A percentile compares a stretch with the other conserved stretches of the same genome.
Evolutionary conservation across 164 flowering plant species (phyloP).

Genomic region (Liriodendron chinense): DNA sequence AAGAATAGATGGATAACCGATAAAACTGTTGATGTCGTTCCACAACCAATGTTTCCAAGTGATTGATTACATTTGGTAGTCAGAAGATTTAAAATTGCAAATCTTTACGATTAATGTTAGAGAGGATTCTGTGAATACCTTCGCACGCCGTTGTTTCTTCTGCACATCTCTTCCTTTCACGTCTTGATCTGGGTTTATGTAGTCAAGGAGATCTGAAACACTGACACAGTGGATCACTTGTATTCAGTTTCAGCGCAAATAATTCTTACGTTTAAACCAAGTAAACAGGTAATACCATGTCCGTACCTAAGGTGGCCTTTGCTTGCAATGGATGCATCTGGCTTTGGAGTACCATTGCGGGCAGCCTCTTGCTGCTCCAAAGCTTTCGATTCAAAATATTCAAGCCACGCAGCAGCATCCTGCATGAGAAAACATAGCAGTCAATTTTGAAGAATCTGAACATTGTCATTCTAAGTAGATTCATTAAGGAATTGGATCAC

Average conservation of each 20-base stretch:
- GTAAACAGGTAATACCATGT: constrained; percentile 34
- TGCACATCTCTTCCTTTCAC: constrained; percentile 54
- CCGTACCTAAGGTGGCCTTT: constrained; percentile 95
- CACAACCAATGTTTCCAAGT: not conserved
- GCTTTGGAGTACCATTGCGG: constrained; percentile 78
- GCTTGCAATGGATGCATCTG: constrained; percentile 88
- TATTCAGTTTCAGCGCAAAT: constrained; percentile 12
- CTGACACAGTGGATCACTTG: constrained; percentile 45
- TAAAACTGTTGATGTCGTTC: not conserved
- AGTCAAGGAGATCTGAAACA: constrained; percentile 94
- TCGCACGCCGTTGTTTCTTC: constrained; percentile 61
- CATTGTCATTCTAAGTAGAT: not conserved
- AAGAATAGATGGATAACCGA: not conserved
- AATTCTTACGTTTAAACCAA: constrained; percentile 13
- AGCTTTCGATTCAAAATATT: constrained; percentile 84
- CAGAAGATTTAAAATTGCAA: not conserved
- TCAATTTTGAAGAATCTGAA: not conserved
- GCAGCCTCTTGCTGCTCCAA: constrained; percentile 95
- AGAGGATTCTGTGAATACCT: constrained; percentile 39
- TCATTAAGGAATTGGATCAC: not conserved
- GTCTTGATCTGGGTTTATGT: constrained; percentile 71
- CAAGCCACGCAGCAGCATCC: constrained; percentile 98
- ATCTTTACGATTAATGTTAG: not conserved
- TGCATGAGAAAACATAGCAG: constrained; percentile 23
- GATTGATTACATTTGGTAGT: not conserved